Base-by-base conservation (phyloP, 106 monocot genomes). In the Dioscorea dumetorum region DNA sequence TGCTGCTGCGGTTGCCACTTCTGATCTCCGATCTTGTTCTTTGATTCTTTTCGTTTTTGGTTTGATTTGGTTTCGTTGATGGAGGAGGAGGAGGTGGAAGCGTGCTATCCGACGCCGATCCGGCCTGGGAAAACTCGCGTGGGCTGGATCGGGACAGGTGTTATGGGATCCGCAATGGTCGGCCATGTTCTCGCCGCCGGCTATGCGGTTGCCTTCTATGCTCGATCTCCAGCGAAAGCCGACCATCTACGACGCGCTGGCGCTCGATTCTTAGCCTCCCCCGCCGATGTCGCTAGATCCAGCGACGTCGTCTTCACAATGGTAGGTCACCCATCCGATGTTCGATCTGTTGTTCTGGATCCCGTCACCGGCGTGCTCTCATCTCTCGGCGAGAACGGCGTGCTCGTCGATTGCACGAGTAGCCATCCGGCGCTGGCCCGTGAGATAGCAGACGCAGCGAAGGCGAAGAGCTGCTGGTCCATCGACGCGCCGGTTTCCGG, bases 401-500 rank as follows among this genome's bases (percentile, higher is more conserved):
- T 77, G 24, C 17, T 71, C 22, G 77, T 71, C 49, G 77, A 77
- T 53, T 12, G 32, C 64, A 64, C 81, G 15, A 77, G 63, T 63
- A 71, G 66, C 50, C 10, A 50, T 20, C 85, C 74, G 6, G 31
- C 67, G 15, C 75, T 76, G 14, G 75, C 75, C 8, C 50, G 75
- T 0, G 61, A 68, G 50, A 33, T 76, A 48, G 49, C 28, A 2
- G 41, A 60, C 0, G 73, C 63, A 12, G 85, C 81, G 0, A 24
- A 62, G 8, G 16, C 66, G 6, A 58, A 33, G 19, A 52, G 63
- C 19, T 81, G 85, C 74, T 68, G 62, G 49, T 64, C 85, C 33
- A 62, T 85, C 22, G 85, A 85, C 64, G 77, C 81, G n/a, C 85
- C 80, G 4, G 85, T 85, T 1, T 85, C 85, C 18, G 85, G 85